Evolutionary conservation across 306 rosid genomes (phyloP).

Genomic region (Cyclanthera cordifolia): DNA sequence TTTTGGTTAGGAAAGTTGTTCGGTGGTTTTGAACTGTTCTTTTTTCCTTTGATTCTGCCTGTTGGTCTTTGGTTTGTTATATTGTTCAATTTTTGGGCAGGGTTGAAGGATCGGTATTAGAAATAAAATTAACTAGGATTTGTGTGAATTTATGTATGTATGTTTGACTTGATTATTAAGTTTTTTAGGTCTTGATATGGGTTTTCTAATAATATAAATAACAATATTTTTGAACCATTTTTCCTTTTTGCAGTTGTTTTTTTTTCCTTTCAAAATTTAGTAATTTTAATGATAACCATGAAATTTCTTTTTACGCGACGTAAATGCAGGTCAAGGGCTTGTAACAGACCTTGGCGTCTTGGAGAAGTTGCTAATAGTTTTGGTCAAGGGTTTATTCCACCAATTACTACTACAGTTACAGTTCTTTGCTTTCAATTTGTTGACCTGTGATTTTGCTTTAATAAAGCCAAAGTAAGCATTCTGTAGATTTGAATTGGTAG

Average conservation of each 20-base stretch:
- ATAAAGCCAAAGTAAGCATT: conserved; percentile 52
- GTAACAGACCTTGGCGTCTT: conserved; percentile 11
- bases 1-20: neutral
- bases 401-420: conserved; percentile 16
- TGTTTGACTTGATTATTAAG: neutral
- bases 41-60: neutral
- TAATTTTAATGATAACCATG: neutral
- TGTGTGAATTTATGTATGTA: neutral
- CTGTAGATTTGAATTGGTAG: conserved; percentile 32
- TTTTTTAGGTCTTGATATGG: neutral
- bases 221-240: neutral
- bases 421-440: conserved; percentile 16
- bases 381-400: conserved; percentile 12
- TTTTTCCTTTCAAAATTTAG: neutral
- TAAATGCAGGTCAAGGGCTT: conserved; percentile 15
- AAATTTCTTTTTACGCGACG: conserved; percentile 6
- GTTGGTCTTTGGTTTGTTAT: neutral
- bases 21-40: neutral
- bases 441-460: conserved; percentile 40
- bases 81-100: too few relatives aligned
- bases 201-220: conserved; percentile 1
- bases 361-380: conserved; percentile 15
- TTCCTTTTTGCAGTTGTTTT: neutral
- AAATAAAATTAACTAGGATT: neutral
- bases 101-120: conserved; percentile 8